These are phyloP conservation scores for Leccinum barrowsii DNA, from an alignment of 768 basidiomycete species.

Conservation along the genomic window DNA sequence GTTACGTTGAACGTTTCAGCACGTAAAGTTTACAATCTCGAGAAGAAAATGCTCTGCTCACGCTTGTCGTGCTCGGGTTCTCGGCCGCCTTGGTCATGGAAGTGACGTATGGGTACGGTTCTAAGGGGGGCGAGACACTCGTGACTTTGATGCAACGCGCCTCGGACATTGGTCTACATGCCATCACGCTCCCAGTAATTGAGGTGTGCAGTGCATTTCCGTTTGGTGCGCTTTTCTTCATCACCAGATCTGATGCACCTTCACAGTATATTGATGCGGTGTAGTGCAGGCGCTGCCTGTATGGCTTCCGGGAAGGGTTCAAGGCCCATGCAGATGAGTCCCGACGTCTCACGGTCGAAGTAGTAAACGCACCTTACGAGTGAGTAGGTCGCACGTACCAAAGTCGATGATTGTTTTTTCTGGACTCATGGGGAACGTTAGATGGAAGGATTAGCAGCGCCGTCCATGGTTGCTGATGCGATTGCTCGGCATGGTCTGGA, in stretches of 20 bases:
- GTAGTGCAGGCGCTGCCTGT: background rate
- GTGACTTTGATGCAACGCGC: constrained; percentile 5
- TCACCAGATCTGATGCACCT: too few relatives aligned
- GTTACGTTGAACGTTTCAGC: background rate
- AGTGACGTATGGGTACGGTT: background rate
- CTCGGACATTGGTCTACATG: background rate
- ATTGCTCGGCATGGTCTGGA: background rate
- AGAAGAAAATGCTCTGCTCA: background rate
- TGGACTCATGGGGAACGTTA: background rate
- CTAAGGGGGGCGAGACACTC: background rate
- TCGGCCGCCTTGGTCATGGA: background rate
- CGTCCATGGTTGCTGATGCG: background rate
- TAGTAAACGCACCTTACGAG: background rate
- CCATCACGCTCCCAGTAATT: background rate
- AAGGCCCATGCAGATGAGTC: background rate
- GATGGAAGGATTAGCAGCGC: background rate
- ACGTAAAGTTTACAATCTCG: background rate
- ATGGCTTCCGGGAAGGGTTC: background rate
- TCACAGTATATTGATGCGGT: too few relatives aligned
- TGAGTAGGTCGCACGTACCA: background rate
- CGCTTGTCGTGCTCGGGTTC: background rate
- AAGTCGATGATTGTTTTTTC: background rate
- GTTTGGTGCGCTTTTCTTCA: background rate
- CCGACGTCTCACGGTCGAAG: background rate
- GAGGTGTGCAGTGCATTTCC: background rate